Evolutionary conservation across 1,284 basidiomycete genomes (phyloP).

Genomic region (Rhodofomes roseus): DNA sequence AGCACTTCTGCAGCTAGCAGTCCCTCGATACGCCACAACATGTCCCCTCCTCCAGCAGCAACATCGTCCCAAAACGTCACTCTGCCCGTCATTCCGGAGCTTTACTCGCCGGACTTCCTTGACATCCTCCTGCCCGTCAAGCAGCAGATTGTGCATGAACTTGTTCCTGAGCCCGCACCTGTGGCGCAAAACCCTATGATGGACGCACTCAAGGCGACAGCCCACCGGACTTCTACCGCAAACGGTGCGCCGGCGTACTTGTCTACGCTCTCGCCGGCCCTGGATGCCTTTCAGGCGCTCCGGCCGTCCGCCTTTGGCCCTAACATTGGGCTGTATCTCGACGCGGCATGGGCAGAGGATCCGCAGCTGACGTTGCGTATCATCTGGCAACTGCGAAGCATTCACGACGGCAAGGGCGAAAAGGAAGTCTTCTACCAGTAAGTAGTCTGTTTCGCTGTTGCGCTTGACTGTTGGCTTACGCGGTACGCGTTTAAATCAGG

Average conservation of each 20-base stretch:
- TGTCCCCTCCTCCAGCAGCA: not conserved
- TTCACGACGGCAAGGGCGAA: constrained; percentile 57
- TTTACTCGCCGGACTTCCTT: constrained; percentile 21
- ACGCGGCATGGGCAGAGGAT: constrained; percentile 50
- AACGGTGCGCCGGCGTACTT: constrained; percentile 44
- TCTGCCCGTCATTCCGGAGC: not conserved
- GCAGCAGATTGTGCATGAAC: not conserved
- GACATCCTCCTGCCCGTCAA: constrained; percentile 42
- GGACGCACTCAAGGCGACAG: constrained; percentile 39
- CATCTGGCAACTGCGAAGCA: constrained; percentile 60
- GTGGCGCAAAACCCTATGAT: constrained; percentile 43
- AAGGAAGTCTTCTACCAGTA: constrained; percentile 52
- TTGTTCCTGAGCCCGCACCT: not conserved
- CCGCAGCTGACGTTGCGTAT: constrained; percentile 48
- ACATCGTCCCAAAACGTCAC: not conserved
- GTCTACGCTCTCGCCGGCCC: constrained; percentile 43
- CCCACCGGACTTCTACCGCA: constrained; percentile 40
- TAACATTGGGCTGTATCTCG: constrained; percentile 33
- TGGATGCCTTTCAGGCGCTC: constrained; percentile 50
- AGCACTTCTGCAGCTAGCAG: not conserved
- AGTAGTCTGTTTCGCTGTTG: constrained; percentile 9
- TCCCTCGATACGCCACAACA: not conserved
- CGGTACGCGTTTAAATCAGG: constrained; percentile 22
- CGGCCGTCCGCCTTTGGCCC: constrained; percentile 20
- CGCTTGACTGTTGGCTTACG: too few species aligned